Conservation (phyloP, 768 basidiomycete genomes). For the Hemileccinum impolitum region DNA sequence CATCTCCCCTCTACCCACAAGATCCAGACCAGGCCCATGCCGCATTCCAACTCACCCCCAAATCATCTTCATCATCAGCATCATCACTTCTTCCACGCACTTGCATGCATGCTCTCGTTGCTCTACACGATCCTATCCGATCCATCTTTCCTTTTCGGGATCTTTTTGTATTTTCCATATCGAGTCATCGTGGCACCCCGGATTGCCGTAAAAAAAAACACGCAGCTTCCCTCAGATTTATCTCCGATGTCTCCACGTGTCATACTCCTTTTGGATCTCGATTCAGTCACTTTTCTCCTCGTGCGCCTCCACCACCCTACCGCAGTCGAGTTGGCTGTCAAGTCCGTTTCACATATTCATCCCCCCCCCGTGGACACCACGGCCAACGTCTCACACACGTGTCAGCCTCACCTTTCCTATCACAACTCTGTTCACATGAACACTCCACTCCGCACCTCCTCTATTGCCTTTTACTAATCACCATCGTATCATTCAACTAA, state of each 20-base stretch:
- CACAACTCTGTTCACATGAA: constrained; percentile 21
- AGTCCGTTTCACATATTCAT: background rate
- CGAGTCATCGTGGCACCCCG: constrained; percentile 27
- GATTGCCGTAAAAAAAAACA: constrained; percentile 23
- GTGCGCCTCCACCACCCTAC: constrained; percentile 10
- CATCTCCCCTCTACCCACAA: constrained; percentile 26
- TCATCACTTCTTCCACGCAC: constrained; percentile 22
- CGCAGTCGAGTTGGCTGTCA: constrained; percentile 20
- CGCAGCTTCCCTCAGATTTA: constrained; percentile 21
- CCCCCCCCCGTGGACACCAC: constrained; percentile 21
- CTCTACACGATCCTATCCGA: constrained; percentile 12
- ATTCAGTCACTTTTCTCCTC: constrained; percentile 12
- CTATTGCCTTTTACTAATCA: constrained; percentile 8
- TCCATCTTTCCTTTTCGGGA: constrained; percentile 13
- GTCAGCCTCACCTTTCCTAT: constrained; percentile 13
- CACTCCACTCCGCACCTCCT: constrained; percentile 5
- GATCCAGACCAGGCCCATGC: constrained; percentile 19
- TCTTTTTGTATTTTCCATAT: constrained; percentile 19
- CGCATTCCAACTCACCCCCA: constrained; percentile 20
- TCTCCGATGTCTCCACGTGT: constrained; percentile 29
- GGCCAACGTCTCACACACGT: constrained; percentile 17
- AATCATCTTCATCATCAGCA: constrained; percentile 10
- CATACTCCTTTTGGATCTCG: constrained; percentile 20
- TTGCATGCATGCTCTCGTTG: constrained; percentile 11
- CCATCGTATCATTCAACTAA: constrained; percentile 18